Base-by-base conservation (phyloP, 306 rosid genomes). In the Trifolium repens region DNA sequence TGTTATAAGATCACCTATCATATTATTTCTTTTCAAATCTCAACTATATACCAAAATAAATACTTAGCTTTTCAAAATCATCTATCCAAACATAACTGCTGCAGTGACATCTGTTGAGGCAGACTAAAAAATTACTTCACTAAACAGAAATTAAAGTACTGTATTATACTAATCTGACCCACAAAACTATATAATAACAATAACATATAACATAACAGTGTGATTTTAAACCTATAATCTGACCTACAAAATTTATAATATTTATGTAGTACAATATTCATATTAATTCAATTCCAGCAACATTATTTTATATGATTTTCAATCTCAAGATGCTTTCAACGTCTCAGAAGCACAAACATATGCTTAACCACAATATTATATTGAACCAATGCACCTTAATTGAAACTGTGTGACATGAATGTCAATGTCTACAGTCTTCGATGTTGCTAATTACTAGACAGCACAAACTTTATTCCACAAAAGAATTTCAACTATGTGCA, bases 351-450 rank as follows among this genome's bases (percentile, higher is more conserved):
- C 74, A 53, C 54, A 46, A 52, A 52, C 64, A 52, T 55, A 52
- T 67, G n/a, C 59, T 42, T 27, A 74, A 55, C 61, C 34, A 43
- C 59, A 55, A 40, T 71, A 62, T 69, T 71, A 65, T 16, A 50
- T 66, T 57, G 12, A 74, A 64, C 73, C 79, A 10, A 84, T 13
- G 78, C 40, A 54, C 37, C 81, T 54, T 54, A 53, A 11, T 13
- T 66, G 71, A 67, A 77, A 70, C 77, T 66, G 35, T 59, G 75
- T 65, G 46, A 49, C 59, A 55, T 65, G 75, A 76, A 83, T 67
- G 87, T 78, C 84, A 81, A 75, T 75, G 67, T 35, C 80, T 60
- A 78, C 89, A 75, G 77, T 71, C 49, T 69, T 60, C 70, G 61
- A 74, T 53, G 59, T 79, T 62, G 69, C 84, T 30, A 67, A 62